Percentiles rank a stretch among this genome's conserved stretches.
Evolutionary conservation across 495 filamentous ascomycete species (phyloP).

Genomic region (Neurospora intermedia): DNA sequence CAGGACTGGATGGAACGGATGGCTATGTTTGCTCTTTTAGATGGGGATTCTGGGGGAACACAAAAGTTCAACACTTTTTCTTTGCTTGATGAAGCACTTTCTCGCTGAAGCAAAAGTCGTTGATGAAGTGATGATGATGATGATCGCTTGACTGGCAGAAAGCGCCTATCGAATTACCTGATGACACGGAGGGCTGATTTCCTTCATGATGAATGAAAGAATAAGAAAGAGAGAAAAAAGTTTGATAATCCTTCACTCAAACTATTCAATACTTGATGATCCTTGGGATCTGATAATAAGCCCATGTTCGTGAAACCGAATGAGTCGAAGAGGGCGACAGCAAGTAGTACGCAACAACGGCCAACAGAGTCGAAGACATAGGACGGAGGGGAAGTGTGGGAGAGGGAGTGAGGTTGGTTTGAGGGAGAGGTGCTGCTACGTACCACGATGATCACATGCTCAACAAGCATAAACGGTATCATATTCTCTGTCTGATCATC

Average conservation of each 20-base stretch:
- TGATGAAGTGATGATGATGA: not conserved
- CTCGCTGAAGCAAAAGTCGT: not conserved
- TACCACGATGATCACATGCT: not conserved
- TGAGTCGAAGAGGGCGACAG: too few relatives aligned
- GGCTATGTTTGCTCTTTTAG: not conserved
- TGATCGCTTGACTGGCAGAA: not conserved
- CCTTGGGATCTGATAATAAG: too few relatives aligned
- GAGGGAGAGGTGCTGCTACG: too few relatives aligned
- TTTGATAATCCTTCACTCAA: too few relatives aligned
- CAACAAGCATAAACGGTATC: not conserved
- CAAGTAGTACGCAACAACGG: too few relatives aligned
- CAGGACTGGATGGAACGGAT: not conserved
- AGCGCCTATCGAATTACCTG: not conserved
- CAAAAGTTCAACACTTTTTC: conserved; percentile 17
- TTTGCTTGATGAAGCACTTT: not conserved
- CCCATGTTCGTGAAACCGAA: too few relatives aligned
- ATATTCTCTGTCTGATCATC: not conserved
- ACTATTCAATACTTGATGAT: too few relatives aligned
- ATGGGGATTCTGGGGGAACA: not conserved
- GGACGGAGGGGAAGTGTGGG: too few relatives aligned
- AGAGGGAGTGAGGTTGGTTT: too few relatives aligned
- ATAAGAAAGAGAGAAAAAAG: not conserved
- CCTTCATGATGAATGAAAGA: not conserved
- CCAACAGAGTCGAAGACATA: too few relatives aligned
- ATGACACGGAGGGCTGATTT: not conserved